Base-by-base conservation (phyloP, 441 rosid species). In the Populus hybrid region DNA sequence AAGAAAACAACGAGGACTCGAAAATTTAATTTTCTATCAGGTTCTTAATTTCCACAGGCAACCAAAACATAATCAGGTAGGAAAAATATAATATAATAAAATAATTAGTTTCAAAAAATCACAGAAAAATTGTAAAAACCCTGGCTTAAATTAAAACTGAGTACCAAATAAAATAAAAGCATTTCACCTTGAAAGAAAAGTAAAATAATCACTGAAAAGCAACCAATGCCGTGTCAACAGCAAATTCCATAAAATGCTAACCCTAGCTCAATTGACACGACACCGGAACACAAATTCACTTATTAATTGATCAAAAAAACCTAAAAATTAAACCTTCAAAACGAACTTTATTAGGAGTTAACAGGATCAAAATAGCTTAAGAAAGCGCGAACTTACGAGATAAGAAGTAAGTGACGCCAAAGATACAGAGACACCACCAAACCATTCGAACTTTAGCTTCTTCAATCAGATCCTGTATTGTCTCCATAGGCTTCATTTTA, bases 391-490 rank as follows among this genome's bases (percentile, higher is more conserved):
- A 81, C 97, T 86, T 86, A 97, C 99, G 98, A 26, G 98, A 88
- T 72, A 97, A 82, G 85, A 91, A 85, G 88, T 96, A 96, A 26
- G 97, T 88, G 77, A 93, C 85, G 76, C 87, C 76, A 80, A 93
- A 97, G 84, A 94, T 80, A 76, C 91, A 91, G 21, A 97, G 78
- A 7, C 86, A 87, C 98, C 99, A 97, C 92, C 93, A 92, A 46
- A 93, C 88, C 78, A 92, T 87, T 10, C 98, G 90, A 67, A 89
- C 40, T 84, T 94, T 93, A 30, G 94, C 98, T 79, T 97, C 99
- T 79, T 97, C 98, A 77, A 97, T 87, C 84, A 97, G 98, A 93
- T 97, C 98, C 79, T 92, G 89, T 82, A 97, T 87, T 75, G 89
- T 92, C 88, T 91, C 93, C 93, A 91, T 89, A 77, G 92, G 81